phyloP scores from a whole-genome alignment of 495 filamentous ascomycete species.

The Annulohypoxylon stygium region DNA sequence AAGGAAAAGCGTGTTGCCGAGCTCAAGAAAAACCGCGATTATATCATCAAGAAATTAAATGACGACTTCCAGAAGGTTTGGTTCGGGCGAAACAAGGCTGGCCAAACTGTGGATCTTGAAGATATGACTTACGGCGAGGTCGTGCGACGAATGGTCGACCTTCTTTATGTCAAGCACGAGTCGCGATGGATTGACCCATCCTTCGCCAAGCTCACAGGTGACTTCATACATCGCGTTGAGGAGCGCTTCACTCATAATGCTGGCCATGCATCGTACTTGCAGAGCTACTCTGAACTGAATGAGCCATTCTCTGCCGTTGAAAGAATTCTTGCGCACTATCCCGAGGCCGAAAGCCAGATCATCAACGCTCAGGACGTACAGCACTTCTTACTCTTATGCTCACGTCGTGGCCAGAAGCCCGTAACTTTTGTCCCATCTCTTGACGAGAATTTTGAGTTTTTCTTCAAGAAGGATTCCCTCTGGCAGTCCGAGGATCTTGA shows the following conservation, averaged over 20 bases:
- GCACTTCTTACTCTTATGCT: conserved; percentile 94
- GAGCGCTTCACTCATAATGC: conserved; percentile 82
- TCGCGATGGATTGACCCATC: conserved; percentile 93
- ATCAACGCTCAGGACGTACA: conserved; percentile 98
- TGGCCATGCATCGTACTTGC: conserved; percentile 80
- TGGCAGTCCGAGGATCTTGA: conserved; percentile 99
- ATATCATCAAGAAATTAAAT: conserved; percentile 98
- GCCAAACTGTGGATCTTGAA: conserved; percentile 90
- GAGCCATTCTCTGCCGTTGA: conserved; percentile 82
- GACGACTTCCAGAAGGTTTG: conserved; percentile 99
- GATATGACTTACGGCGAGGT: conserved; percentile 99
- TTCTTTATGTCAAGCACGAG: conserved; percentile 96
- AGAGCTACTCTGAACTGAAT: conserved; percentile 89
- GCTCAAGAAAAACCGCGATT: conserved; percentile 89
- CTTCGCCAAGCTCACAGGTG: conserved; percentile 82
- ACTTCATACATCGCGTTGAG: conserved; percentile 96
- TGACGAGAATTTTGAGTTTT: conserved; percentile 97
- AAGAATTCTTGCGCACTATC: conserved; percentile 82
- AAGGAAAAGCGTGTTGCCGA: conserved; percentile 93
- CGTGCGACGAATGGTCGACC: conserved; percentile 90
- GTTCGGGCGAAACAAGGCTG: conserved; percentile 90
- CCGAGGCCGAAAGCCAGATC: conserved; percentile 86
- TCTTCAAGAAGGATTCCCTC: conserved; percentile 99
- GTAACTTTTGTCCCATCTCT: conserved; percentile 93
- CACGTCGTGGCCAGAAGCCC: conserved; percentile 93